Evolutionary conservation across 257 asterid species (phyloP).

Genomic region (Rehmannia glutinosa): DNA sequence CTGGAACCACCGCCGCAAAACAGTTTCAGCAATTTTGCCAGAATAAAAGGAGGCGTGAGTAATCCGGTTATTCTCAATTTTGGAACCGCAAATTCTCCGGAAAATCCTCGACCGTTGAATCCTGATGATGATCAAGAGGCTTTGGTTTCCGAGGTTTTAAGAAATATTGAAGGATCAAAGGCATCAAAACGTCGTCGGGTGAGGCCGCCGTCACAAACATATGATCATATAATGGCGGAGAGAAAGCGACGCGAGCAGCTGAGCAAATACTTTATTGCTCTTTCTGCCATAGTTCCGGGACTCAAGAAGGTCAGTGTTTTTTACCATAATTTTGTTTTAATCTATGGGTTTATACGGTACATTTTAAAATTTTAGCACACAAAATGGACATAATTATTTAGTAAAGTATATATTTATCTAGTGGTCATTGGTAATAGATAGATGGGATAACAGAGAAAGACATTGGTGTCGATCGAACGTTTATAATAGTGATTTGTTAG

Average conservation of each 20-base stretch:
- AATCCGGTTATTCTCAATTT: conserved; percentile 22
- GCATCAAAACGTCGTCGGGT: not conserved
- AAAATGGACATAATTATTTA: too few species aligned
- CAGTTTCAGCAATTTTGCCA: not conserved
- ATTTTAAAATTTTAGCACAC: too few species aligned
- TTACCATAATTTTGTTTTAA: not conserved
- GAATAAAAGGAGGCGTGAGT: not conserved
- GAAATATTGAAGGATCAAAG: not conserved
- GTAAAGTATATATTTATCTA: too few species aligned
- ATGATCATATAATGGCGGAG: conserved; percentile 32
- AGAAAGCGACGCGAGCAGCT: conserved; percentile 31
- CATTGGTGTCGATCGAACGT: too few species aligned
- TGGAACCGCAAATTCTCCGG: not conserved
- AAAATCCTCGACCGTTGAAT: not conserved
- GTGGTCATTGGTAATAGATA: too few species aligned
- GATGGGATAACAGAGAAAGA: too few species aligned
- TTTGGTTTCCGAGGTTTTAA: not conserved
- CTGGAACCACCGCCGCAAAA: not conserved
- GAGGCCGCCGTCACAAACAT: conserved; percentile 24
- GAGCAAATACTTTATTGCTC: conserved; percentile 26
- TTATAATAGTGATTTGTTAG: too few species aligned
- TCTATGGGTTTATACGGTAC: too few species aligned
- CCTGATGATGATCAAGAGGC: conserved; percentile 11
- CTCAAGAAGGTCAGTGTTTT: conserved; percentile 23
- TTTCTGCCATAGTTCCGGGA: conserved; percentile 31